Base-by-base conservation (phyloP, 352 stramenopile genomes). In the Globisporangium acanthophoron region DNA sequence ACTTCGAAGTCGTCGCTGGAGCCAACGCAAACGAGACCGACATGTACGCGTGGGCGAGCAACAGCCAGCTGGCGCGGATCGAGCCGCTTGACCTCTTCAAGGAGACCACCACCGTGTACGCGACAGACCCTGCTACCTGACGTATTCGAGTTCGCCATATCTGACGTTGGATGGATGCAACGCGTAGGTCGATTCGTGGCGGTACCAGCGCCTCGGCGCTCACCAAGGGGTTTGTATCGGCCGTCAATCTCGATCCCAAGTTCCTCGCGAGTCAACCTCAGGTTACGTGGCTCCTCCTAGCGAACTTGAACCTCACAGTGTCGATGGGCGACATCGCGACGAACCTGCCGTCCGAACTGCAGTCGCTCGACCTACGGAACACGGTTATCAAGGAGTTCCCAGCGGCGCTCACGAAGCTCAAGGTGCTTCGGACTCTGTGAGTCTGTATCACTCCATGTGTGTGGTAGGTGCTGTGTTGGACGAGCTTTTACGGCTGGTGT, bases 41-140 rank as follows among this genome's bases (percentile, higher is more conserved):
- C 15, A 8, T 18, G 18, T 48, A 48, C 52, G 15, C 18, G 12
- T 56, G 33, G 52, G 52, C 33, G 51, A 56, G 20, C 52, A 56
- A 56, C 52, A 35, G 44, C 24, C 20, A 48, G 3, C 31, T 56
- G 15, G 11, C 35, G n/a, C 8, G n/a, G 4, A 48, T 56, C 13
- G 52, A 20, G 35, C 31, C 35, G 16, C 12, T 56, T 12, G 20
- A 47, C 8, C 15, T 56, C 13, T 45, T 35, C 35, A 37, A 29
- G 8, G 2, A 6, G 40, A 18, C 16, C 15, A 49, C 53, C 0
- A 37, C 8, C n/a, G 39, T 58, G 52, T 58, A 58, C 52, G 39
- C 21, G 21, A 24, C 21, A 1, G 21, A 24, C 21, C 21, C 21
- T 24, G 21, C 21, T 24, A 24, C 21, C 21, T 24, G 21, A 24